phyloP scores from a whole-genome alignment of 352 stramenopile genomes.

The Pythium sp. region DNA sequence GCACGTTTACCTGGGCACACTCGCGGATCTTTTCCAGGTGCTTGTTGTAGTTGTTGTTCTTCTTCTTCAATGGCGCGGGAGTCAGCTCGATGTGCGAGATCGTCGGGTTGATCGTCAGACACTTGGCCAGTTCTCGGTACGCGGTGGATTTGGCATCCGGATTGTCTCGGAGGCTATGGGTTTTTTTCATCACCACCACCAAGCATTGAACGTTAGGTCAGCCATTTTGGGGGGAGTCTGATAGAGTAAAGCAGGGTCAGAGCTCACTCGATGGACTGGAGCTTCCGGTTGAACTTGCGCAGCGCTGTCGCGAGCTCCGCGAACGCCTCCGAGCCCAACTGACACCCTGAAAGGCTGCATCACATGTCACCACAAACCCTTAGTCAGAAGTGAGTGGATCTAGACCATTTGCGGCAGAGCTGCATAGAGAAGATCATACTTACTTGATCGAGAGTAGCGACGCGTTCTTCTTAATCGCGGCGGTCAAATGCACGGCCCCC shows the following conservation, averaged over 20 bases:
- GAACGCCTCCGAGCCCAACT: conserved; percentile 47
- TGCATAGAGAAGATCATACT: conserved; percentile 2
- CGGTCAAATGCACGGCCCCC: conserved; percentile 37
- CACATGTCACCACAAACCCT: no score
- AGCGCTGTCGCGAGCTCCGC: conserved; percentile 27
- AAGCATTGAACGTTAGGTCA: background rate
- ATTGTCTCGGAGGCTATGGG: conserved; percentile 37
- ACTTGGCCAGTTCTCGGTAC: conserved; percentile 42
- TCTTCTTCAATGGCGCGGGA: conserved; percentile 4
- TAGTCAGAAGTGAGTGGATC: no score
- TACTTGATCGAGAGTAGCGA: conserved; percentile 45
- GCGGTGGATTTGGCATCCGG: conserved; percentile 36
- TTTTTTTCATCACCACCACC: no score
- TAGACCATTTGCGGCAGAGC: no score
- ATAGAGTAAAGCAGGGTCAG: background rate
- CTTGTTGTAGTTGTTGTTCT: conserved; percentile 28
- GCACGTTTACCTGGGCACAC: conserved; percentile 41
- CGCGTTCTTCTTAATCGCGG: conserved; percentile 53
- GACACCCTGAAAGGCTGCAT: conserved; percentile 29
- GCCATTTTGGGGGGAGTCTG: background rate
- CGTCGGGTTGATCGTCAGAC: conserved; percentile 39
- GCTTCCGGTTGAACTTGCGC: conserved; percentile 47
- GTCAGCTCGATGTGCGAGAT: conserved; percentile 32
- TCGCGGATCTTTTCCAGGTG: conserved; percentile 21
- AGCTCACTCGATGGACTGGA: conserved; percentile 38